Percentiles rank a stretch among this genome's conserved stretches.
Evolutionary conservation across 2,329 filamentous ascomycete species (phyloP).

Genomic region (Sclerotinia glacialis): DNA sequence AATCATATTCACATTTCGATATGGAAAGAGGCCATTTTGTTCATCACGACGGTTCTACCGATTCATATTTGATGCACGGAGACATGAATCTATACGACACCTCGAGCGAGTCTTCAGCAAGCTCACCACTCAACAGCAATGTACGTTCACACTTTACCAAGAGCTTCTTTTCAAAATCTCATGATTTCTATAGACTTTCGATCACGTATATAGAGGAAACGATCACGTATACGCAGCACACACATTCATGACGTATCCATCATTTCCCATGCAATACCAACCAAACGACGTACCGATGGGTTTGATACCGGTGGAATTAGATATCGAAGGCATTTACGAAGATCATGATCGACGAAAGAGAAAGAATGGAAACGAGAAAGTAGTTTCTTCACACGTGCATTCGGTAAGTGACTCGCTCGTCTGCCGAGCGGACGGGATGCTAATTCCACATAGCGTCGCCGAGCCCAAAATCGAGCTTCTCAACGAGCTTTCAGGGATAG

Average conservation of each 20-base stretch:
- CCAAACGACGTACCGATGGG: conserved; percentile 32
- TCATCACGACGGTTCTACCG: conserved; percentile 28
- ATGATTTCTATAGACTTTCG: conserved; percentile 20
- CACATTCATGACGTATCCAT: conserved; percentile 34
- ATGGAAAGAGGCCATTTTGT: conserved; percentile 32
- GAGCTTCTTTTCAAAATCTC: conserved; percentile 15
- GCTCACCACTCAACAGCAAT: conserved; percentile 37
- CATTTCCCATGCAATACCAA: conserved; percentile 37
- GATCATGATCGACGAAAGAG: conserved; percentile 38
- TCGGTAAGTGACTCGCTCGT: conserved; percentile 31
- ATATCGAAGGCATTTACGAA: conserved; percentile 40
- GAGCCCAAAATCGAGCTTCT: conserved; percentile 60
- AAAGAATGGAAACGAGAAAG: conserved; percentile 36
- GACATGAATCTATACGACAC: conserved; percentile 37
- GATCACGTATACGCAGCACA: conserved; percentile 34
- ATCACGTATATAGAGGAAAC: conserved; percentile 28
- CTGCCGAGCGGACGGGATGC: conserved; percentile 8
- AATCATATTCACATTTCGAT: conserved; percentile 9
- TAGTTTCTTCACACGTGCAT: conserved; percentile 38
- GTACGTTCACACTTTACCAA: conserved; percentile 26
- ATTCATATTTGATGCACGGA: conserved; percentile 30
- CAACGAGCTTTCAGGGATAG: conserved; percentile 60
- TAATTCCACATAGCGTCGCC: conserved; percentile 46
- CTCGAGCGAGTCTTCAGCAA: conserved; percentile 38
- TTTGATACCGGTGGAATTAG: conserved; percentile 38